These are phyloP conservation scores for Cymbopogon flexuosus DNA, from an alignment of 202 grass and related monocot genomes.

Conservation along the genomic window DNA sequence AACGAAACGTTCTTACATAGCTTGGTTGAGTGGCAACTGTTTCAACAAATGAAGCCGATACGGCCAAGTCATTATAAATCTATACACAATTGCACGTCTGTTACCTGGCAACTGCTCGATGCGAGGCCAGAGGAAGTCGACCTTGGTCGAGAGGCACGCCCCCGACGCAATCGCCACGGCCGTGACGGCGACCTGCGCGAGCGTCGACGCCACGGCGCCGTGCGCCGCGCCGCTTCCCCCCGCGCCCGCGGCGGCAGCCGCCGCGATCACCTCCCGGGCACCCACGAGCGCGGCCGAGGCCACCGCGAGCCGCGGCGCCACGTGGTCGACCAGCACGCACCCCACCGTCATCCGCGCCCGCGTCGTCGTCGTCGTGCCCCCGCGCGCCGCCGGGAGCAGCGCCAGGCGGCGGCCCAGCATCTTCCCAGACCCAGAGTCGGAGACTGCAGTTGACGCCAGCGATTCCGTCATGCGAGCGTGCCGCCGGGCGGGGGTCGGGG, in stretches of 20 bases:
- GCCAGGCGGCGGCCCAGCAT: slow-evolving; percentile 70
- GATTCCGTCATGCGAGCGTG: slow-evolving; percentile 33
- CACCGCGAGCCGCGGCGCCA: slow-evolving; percentile 49
- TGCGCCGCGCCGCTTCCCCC: slow-evolving; percentile 52
- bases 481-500: not conserved
- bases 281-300: slow-evolving; percentile 53
- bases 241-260: slow-evolving; percentile 49
- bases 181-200: slow-evolving; percentile 84
- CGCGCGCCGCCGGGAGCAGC: slow-evolving; percentile 41
- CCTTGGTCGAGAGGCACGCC: slow-evolving; percentile 90
- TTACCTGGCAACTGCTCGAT: slow-evolving; percentile 76
- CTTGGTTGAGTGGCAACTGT: too few species aligned
- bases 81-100: not conserved
- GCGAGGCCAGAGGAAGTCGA: slow-evolving; percentile 95
- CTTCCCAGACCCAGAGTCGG: slow-evolving; percentile 36
- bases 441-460: slow-evolving; percentile 38
- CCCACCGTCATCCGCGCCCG: slow-evolving; percentile 52
- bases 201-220: slow-evolving; percentile 78
- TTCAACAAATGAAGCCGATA: not conserved
- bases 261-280: slow-evolving; percentile 72
- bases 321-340: slow-evolving; percentile 64
- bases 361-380: not conserved
- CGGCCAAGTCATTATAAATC: not conserved
- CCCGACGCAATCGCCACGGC: slow-evolving; percentile 97
- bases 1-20: not conserved